Base-by-base conservation (phyloP, 1,139 yeast genomes). In the Suhomyces bokatorum region DNA sequence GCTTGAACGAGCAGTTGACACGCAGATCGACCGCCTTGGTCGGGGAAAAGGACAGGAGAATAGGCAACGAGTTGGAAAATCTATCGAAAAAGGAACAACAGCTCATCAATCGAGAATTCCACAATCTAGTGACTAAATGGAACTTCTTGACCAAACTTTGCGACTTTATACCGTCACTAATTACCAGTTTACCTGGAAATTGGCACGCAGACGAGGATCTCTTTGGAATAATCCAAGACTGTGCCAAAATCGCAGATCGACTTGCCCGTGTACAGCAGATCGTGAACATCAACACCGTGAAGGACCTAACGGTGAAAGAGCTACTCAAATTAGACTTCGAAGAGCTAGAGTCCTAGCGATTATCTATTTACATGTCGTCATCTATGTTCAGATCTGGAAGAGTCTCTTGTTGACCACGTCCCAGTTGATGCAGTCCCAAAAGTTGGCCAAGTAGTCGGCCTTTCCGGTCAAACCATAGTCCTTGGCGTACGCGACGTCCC, bases 391-490 rank as follows among this genome's bases (percentile, higher is more conserved):
- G 44, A 71, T 58, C 57, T 67, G 75, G 64, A 73, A 74, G 46
- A 73, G 56, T 56, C 96, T 80, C 56, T 71, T 72, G 63, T 83
- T 86, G 41, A 91, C 80, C 42, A 87, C 91, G 48, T 83, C 80
- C 99, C 99, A 93, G 67, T 93, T 82, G 55, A 91, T 78, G 55
- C 88, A 77, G 42, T 83, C 77, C 85, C 96, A 85, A 61, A 87
- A 80, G 45, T 82, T 84, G 50, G 80, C 80, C 58, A 93, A 76
- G 63, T 87, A 93, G 51, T 82, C 80, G 30, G 79, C 75, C 67
- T 83, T 85, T 35, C 95, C 95, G 41, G 70, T 76, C 42, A 88
- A 77, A 27, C 97, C 97, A 66, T 84, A 93, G 64, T 93, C 99
- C 16, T 78, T 68, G 43, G 89, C 59, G 64, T 84, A 93, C 17